These are phyloP conservation scores for Chlorella vulgaris DNA, from an alignment of 139 green algal species.

Conservation along the genomic window DNA sequence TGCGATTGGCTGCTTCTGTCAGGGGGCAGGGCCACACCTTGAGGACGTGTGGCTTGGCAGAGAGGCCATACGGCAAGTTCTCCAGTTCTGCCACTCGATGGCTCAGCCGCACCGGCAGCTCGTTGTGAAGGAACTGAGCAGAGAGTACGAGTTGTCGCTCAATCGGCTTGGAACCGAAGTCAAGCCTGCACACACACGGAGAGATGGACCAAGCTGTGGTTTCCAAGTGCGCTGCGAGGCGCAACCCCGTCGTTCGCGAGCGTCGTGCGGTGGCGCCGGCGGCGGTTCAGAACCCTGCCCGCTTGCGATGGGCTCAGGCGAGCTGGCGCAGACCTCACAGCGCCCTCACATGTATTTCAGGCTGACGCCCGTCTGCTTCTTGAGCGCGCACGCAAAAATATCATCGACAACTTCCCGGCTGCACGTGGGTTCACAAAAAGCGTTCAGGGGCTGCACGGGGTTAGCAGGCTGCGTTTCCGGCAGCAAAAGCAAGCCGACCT, in stretches of 20 bases:
- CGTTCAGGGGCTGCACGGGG: not conserved
- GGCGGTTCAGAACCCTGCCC: too few species aligned
- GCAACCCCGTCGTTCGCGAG: too few species aligned
- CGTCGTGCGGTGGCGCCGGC: too few species aligned
- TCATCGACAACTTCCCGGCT: conserved; percentile 78
- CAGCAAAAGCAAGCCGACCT: not conserved
- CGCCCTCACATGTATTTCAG: conserved; percentile 83
- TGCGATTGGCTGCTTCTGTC: too few species aligned
- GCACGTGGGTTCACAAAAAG: not conserved
- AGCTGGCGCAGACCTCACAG: not conserved
- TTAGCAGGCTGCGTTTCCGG: too few species aligned
- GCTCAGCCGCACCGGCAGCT: conserved; percentile 94
- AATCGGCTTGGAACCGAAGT: conserved; percentile 94
- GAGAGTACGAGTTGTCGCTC: conserved; percentile 91
- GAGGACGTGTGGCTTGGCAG: conserved; percentile 83
- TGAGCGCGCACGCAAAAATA: conserved; percentile 87
- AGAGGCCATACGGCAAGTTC: conserved; percentile 96
- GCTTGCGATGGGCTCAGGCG: too few species aligned
- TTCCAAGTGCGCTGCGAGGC: not conserved
- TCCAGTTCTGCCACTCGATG: conserved; percentile 97
- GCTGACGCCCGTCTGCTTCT: conserved; percentile 96
- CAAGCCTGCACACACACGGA: conserved; percentile 81
- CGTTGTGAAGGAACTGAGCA: conserved; percentile 98
- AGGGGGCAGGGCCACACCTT: too few species aligned
- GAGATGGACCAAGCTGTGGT: not conserved